Percentiles rank a stretch among this genome's conserved stretches.
These are phyloP conservation scores for Naganishia onofrii DNA, from an alignment of 768 basidiomycete genomes.

Conservation along the genomic window DNA sequence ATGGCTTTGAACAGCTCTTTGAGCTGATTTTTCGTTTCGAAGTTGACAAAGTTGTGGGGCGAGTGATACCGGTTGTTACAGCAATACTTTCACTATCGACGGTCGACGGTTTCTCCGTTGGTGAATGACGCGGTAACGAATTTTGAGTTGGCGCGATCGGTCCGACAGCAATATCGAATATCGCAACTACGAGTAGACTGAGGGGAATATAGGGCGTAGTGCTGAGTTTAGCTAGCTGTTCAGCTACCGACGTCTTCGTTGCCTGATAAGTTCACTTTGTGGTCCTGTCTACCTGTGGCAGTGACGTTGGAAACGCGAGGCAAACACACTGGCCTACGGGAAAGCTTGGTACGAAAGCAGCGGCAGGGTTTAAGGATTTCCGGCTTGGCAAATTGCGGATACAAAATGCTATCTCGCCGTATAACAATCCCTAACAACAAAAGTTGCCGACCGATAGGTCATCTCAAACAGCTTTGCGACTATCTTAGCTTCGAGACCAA, in stretches of 20 bases:
- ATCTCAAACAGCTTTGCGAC: not conserved
- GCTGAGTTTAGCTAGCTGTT: too few species aligned
- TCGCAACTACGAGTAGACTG: not conserved
- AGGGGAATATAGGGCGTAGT: not conserved
- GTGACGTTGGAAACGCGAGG: too few species aligned
- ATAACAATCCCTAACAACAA: too few species aligned
- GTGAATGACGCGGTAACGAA: constrained; percentile 2
- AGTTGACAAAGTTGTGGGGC: not conserved
- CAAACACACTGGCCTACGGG: too few species aligned
- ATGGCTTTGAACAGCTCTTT: not conserved
- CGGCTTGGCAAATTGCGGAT: constrained; percentile 3
- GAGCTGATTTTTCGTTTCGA: not conserved
- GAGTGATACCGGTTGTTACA: not conserved
- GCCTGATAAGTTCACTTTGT: too few species aligned
- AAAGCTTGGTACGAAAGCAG: not conserved
- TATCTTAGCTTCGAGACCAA: not conserved
- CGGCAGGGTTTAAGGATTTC: not conserved
- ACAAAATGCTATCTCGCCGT: not conserved
- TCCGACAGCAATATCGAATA: not conserved
- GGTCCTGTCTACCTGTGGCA: too few species aligned
- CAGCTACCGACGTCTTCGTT: too few species aligned
- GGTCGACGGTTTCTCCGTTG: not conserved
- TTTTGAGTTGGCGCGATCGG: not conserved
- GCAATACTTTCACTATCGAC: not conserved
- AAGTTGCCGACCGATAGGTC: too few species aligned